phyloP scores from a whole-genome alignment of 2,329 filamentous ascomycete genomes.

The Alternaria sp. region DNA sequence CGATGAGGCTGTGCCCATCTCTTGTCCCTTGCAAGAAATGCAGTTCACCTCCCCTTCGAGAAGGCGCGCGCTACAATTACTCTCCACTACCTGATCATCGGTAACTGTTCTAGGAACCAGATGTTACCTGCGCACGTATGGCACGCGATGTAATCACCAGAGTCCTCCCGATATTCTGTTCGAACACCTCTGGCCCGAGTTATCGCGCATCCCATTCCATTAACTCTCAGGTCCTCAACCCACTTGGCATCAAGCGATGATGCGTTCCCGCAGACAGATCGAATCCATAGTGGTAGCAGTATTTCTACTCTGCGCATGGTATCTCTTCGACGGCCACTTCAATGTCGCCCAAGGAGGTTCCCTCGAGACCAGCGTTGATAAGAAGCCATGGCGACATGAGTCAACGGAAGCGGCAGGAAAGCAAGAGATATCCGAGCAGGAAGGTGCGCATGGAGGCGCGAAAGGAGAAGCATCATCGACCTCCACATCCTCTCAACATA shows the following conservation, averaged over 20 bases:
- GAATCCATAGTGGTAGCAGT: slow-evolving; percentile 17
- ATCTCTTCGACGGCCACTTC: slow-evolving; percentile 19
- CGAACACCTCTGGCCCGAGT: no score
- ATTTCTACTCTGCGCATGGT: slow-evolving; percentile 20
- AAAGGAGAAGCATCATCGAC: slow-evolving; percentile 6
- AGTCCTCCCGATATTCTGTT: no score
- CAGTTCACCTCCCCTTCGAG: background rate
- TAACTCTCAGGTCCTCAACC: background rate
- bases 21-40: background rate
- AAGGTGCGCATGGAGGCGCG: slow-evolving; percentile 5
- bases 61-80: no score
- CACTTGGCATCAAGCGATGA: slow-evolving; percentile 11
- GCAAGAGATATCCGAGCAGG: slow-evolving; percentile 11
- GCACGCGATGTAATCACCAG: no score
- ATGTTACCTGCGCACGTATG: no score
- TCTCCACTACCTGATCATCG: no score
- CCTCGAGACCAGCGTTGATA: slow-evolving; percentile 1
- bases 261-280: slow-evolving; percentile 15
- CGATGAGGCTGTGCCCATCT: background rate
- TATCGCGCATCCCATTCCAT: no score
- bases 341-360: slow-evolving; percentile 3
- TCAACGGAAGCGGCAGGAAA: slow-evolving; percentile 14
- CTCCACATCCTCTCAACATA: slow-evolving; percentile 5
- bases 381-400: slow-evolving; percentile 18
- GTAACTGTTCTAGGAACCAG: no score